These are phyloP conservation scores for Magnaporthiopsis rhizophila DNA, from an alignment of 2,329 filamentous ascomycete species.

Conservation along the genomic window DNA sequence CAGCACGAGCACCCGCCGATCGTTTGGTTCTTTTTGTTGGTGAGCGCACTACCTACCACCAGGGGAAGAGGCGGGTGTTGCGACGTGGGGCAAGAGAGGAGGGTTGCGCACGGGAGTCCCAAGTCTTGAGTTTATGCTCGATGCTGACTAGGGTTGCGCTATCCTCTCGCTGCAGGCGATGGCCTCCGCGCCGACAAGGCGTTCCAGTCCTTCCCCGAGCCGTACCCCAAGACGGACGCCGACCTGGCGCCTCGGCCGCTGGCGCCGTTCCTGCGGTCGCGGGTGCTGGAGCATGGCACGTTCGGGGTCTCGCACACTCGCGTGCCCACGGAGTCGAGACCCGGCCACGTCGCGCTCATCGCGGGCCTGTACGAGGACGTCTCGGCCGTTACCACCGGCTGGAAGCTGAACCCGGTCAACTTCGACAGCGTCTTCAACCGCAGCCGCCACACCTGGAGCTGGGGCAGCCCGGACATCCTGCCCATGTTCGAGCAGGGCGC, in stretches of 20 bases:
- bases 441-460: slow-evolving; percentile 96
- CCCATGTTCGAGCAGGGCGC: slow-evolving; percentile 97
- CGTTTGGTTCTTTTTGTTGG: slow-evolving; percentile 90
- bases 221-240: slow-evolving; percentile 58
- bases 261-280: slow-evolving; percentile 84
- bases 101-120: neutral
- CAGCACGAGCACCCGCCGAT: slow-evolving; percentile 69
- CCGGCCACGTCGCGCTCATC: slow-evolving; percentile 93
- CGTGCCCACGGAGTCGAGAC: slow-evolving; percentile 91
- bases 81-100: neutral
- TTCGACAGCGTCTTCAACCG: slow-evolving; percentile 99
- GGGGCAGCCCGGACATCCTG: slow-evolving; percentile 95
- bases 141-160: slow-evolving; percentile 3
- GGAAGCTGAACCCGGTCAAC: slow-evolving; percentile 97
- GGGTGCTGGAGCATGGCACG: slow-evolving; percentile 80
- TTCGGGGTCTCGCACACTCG: slow-evolving; percentile 97
- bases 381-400: slow-evolving; percentile 91
- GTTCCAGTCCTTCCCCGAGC: slow-evolving; percentile 87
- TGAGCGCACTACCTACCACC: slow-evolving; percentile 25
- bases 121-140: neutral
- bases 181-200: slow-evolving; percentile 96
- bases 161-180: slow-evolving; percentile 49
- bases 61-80: neutral
- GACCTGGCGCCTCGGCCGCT: slow-evolving; percentile 70
- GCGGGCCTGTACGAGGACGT: slow-evolving; percentile 97